These are phyloP conservation scores for Curvularia verruculosa DNA, from an alignment of 2,329 filamentous ascomycete genomes.

Conservation along the genomic window DNA sequence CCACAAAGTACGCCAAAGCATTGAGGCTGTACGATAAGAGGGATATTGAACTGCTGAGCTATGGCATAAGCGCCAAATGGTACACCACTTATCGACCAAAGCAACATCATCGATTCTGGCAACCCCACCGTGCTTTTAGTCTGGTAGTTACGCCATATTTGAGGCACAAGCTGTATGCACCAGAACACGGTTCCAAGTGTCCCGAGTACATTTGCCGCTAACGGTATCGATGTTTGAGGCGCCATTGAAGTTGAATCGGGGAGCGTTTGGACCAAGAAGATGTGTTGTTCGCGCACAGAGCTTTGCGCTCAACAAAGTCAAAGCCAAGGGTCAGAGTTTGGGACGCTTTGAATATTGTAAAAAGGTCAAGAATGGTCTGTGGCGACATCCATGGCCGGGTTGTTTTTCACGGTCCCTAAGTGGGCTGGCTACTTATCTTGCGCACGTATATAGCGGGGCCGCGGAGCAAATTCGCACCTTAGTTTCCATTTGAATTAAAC, in stretches of 20 bases:
- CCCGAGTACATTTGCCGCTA: constrained; percentile 63
- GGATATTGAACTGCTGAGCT: constrained; percentile 54
- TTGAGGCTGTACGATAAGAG: constrained; percentile 55
- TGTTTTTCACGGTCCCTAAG: neutral
- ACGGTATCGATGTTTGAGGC: constrained; percentile 47
- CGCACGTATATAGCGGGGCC: neutral
- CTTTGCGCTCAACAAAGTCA: neutral
- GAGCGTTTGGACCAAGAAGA: neutral
- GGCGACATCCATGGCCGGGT: neutral
- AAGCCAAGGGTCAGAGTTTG: neutral
- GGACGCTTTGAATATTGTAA: neutral
- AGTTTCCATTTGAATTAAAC: neutral
- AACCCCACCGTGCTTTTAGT: constrained; percentile 69
- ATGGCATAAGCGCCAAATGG: constrained; percentile 67
- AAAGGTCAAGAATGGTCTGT: neutral
- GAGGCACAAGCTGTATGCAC: constrained; percentile 44
- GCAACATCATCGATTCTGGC: constrained; percentile 71
- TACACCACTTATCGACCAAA: constrained; percentile 70
- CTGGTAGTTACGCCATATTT: constrained; percentile 70
- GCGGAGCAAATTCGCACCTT: neutral
- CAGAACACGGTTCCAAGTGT: constrained; percentile 62
- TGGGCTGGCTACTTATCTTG: neutral
- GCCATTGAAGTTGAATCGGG: constrained; percentile 20
- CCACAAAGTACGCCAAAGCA: constrained; percentile 55
- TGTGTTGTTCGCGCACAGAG: neutral